Percentiles rank a stretch among this genome's conserved stretches.
These are phyloP conservation scores for Penicillium griseofulvum DNA, from an alignment of 2,329 filamentous ascomycete species.

Conservation along the genomic window DNA sequence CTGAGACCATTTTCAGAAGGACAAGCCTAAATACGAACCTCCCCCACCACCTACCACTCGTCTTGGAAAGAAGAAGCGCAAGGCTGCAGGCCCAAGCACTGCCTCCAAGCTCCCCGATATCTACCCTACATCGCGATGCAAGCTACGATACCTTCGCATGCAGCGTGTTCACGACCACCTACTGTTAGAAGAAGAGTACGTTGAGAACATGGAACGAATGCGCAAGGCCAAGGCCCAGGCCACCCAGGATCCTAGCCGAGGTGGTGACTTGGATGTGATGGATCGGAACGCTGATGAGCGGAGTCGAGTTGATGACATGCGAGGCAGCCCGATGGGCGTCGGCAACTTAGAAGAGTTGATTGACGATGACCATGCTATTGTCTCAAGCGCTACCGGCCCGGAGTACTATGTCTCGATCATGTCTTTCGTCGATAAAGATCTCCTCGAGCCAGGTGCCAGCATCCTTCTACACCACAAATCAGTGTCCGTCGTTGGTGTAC, in stretches of 20 bases:
- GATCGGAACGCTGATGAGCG: slow-evolving; percentile 94
- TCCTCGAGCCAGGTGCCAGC: slow-evolving; percentile 92
- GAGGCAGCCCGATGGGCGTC: slow-evolving; percentile 97
- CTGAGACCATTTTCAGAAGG: slow-evolving; percentile 64
- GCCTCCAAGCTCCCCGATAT: slow-evolving; percentile 92
- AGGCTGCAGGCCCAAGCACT: slow-evolving; percentile 85
- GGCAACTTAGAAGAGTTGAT: slow-evolving; percentile 98
- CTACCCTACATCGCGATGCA: slow-evolving; percentile 95
- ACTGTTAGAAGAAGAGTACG: slow-evolving; percentile 94
- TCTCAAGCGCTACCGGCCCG: slow-evolving; percentile 92
- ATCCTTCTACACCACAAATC: slow-evolving; percentile 97
- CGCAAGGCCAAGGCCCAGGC: slow-evolving; percentile 81
- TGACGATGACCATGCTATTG: slow-evolving; percentile 97
- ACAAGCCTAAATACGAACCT: slow-evolving; percentile 99
- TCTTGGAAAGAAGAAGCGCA: slow-evolving; percentile 98
- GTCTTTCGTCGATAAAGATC: slow-evolving; percentile 99
- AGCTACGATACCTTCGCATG: slow-evolving; percentile 94
- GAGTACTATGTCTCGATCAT: slow-evolving; percentile 99
- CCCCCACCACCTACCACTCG: slow-evolving; percentile 95
- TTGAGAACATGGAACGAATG: slow-evolving; percentile 96
- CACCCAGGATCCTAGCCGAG: slow-evolving; percentile 54
- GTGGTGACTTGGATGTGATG: slow-evolving; percentile 70
- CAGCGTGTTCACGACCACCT: slow-evolving; percentile 98
- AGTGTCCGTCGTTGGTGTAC: slow-evolving; percentile 93
- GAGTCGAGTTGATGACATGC: slow-evolving; percentile 94